These are phyloP conservation scores for Filobasidium wieringae DNA, from an alignment of 768 basidiomycete genomes.

Conservation along the genomic window DNA sequence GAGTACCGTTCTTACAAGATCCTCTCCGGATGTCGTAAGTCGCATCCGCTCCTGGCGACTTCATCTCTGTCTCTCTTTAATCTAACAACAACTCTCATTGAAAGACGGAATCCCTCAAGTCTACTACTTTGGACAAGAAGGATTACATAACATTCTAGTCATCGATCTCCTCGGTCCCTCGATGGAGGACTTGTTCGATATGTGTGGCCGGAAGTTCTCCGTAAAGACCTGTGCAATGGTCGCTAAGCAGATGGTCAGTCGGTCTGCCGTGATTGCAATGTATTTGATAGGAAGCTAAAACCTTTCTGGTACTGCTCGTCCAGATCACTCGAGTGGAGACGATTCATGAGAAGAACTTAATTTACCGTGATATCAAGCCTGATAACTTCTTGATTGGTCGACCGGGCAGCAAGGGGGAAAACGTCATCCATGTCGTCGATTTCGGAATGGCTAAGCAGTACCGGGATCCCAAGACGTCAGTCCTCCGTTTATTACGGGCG, in stretches of 20 bases:
- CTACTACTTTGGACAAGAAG: slow-evolving; percentile 99
- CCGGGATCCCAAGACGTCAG: slow-evolving; percentile 81
- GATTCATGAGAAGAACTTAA: slow-evolving; percentile 98
- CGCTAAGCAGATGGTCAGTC: slow-evolving; percentile 88
- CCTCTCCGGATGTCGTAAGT: slow-evolving; percentile 77
- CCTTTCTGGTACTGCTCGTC: background rate
- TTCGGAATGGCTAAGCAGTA: slow-evolving; percentile 99
- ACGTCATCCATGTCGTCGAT: slow-evolving; percentile 66
- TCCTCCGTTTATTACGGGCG: too few species aligned
- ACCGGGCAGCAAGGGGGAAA: slow-evolving; percentile 77
- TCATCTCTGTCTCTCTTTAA: slow-evolving; percentile 15
- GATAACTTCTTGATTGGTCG: slow-evolving; percentile 98
- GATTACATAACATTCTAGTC: slow-evolving; percentile 94
- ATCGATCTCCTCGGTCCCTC: slow-evolving; percentile 96
- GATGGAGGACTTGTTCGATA: slow-evolving; percentile 95
- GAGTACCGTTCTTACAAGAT: slow-evolving; percentile 99
- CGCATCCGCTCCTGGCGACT: background rate
- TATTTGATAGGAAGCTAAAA: slow-evolving; percentile 47
- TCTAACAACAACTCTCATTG: slow-evolving; percentile 9
- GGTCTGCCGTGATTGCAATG: background rate
- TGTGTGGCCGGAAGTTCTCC: slow-evolving; percentile 95
- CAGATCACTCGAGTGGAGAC: slow-evolving; percentile 91
- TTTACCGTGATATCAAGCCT: slow-evolving; percentile 98
- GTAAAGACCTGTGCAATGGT: slow-evolving; percentile 99
- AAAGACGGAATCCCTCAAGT: slow-evolving; percentile 95